phyloP scores from a whole-genome alignment of 1,284 basidiomycete species.

The Peniophora sp. region DNA sequence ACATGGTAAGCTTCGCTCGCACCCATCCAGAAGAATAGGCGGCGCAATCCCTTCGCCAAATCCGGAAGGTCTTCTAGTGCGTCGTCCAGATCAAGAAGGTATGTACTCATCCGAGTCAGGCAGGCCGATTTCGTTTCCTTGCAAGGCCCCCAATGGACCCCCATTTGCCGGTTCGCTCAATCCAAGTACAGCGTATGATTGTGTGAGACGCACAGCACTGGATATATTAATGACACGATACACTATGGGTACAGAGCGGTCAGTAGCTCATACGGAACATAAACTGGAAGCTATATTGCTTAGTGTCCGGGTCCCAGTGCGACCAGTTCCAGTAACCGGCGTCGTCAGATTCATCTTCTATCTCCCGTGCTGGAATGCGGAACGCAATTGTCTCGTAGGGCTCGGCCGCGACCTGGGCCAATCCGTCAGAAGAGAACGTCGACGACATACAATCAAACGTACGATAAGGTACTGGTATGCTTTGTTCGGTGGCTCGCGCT shows the following conservation, averaged over 20 bases:
- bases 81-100: too few relatives aligned
- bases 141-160: too few relatives aligned
- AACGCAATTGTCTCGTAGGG: conserved; percentile 99
- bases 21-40: too few relatives aligned
- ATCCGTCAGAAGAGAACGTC: conserved; percentile 5
- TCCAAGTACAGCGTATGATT: too few relatives aligned
- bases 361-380: conserved; percentile 95
- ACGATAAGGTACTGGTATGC: conserved; percentile 97
- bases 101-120: too few relatives aligned
- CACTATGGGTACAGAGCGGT: conserved; percentile 12
- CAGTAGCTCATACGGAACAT: conserved; percentile 73
- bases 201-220: too few relatives aligned
- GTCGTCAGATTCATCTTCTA: conserved; percentile 89
- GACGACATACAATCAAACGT: too few relatives aligned
- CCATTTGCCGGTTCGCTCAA: too few relatives aligned
- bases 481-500: conserved; percentile 89
- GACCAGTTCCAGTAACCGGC: conserved; percentile 93
- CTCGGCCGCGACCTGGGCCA: conserved; percentile 84
- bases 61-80: too few relatives aligned
- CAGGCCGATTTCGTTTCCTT: too few relatives aligned
- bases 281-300: conserved; percentile 93
- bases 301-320: conserved; percentile 94
- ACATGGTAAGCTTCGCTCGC: too few relatives aligned
- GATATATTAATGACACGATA: background rate
- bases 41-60: too few relatives aligned